Conservation (phyloP, 179 eudicot species). For the Beta macrorhiza region DNA sequence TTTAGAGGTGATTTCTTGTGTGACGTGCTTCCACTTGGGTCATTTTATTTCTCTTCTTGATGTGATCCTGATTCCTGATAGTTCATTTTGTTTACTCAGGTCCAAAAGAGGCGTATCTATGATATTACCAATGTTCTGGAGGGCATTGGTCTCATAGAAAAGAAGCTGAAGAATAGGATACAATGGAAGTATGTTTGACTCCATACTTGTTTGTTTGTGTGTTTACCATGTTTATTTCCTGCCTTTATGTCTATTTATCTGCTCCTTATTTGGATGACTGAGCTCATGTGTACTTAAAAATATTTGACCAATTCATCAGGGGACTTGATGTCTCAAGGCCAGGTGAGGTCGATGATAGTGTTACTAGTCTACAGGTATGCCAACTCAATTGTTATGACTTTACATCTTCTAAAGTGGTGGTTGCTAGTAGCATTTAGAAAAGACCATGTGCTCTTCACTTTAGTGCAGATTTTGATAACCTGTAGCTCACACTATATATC, state of each 20-base stretch:
- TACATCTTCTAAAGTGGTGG: too few species aligned
- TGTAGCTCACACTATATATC: not conserved
- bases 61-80: constrained; percentile 23
- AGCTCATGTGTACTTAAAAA: constrained; percentile 28
- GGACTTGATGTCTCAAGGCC: constrained; percentile 82
- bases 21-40: constrained; percentile 8
- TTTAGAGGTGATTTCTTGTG: constrained; percentile 51
- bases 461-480: not conserved
- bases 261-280: not conserved
- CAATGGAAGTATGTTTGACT: constrained; percentile 85
- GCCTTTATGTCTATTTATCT: not conserved
- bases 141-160: constrained; percentile 94
- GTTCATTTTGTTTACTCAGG: constrained; percentile 40
- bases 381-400: not conserved
- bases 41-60: not conserved
- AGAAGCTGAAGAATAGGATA: constrained; percentile 90
- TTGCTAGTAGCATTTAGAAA: too few species aligned
- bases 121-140: constrained; percentile 93
- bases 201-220: not conserved
- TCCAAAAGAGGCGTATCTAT: constrained; percentile 94
- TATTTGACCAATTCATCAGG: constrained; percentile 48
- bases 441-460: not conserved
- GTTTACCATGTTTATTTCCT: not conserved
- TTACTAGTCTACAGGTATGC: constrained; percentile 67
- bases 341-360: constrained; percentile 65